These are phyloP conservation scores for Lophiostoma macrostomum DNA, from an alignment of 495 filamentous ascomycete species.

Conservation along the genomic window DNA sequence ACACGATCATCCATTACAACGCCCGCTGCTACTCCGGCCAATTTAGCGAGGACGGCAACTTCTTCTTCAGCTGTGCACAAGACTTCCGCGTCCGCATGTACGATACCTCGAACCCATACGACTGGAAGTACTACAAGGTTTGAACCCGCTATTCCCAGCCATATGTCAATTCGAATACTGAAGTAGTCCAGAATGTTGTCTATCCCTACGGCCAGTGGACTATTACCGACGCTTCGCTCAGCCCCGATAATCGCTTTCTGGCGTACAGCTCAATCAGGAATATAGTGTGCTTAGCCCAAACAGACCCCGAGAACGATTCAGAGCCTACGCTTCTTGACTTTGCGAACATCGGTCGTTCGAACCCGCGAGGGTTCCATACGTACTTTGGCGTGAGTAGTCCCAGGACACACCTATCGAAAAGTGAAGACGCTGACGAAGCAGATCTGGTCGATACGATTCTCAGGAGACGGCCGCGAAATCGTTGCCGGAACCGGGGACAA, in stretches of 20 bases:
- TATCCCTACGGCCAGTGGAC: slow-evolving; percentile 92
- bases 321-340: slow-evolving; percentile 78
- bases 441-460: slow-evolving; percentile 91
- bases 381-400: slow-evolving; percentile 24
- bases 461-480: slow-evolving; percentile 85
- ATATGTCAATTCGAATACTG: neutral
- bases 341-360: slow-evolving; percentile 47
- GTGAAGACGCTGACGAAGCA: slow-evolving; percentile 15
- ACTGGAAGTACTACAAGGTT: slow-evolving; percentile 89
- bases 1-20: slow-evolving; percentile 85
- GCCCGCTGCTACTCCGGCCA: slow-evolving; percentile 89
- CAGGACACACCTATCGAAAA: no score
- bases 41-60: slow-evolving; percentile 94
- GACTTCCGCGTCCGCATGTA: slow-evolving; percentile 96
- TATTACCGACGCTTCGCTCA: slow-evolving; percentile 88
- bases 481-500: slow-evolving; percentile 80
- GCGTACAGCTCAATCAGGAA: slow-evolving; percentile 84
- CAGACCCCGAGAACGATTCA: slow-evolving; percentile 73
- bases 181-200: slow-evolving; percentile 55
- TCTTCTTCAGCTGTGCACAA: slow-evolving; percentile 93
- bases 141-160: neutral
- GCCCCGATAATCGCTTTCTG: slow-evolving; percentile 86
- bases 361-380: slow-evolving; percentile 39
- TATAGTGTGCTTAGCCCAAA: slow-evolving; percentile 79
- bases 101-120: slow-evolving; percentile 92